Conservation (phyloP, 116 monocot genomes). For the Posidonia oceanica region DNA sequence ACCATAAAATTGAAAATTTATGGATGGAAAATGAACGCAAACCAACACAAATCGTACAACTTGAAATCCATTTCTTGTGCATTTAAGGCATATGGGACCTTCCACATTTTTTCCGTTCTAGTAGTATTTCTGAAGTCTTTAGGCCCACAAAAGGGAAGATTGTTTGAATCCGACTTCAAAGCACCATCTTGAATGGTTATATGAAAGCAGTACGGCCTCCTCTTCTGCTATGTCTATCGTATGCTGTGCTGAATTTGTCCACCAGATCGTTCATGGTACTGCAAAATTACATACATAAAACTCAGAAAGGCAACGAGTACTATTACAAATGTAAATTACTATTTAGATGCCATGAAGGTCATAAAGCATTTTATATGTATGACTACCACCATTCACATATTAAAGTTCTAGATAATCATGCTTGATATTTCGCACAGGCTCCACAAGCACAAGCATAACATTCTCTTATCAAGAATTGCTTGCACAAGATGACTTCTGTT, state of each 20-base stretch:
- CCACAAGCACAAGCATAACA: not conserved
- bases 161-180: not conserved
- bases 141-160: not conserved
- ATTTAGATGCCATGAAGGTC: not conserved
- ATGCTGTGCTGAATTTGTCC: constrained; percentile 71
- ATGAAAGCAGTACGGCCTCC: constrained; percentile 55
- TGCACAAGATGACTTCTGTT: not conserved
- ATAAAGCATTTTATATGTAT: no score
- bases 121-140: not conserved
- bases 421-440: no score
- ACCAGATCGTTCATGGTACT: constrained; percentile 69
- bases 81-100: no score
- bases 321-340: not conserved
- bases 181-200: not conserved
- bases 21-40: no score
- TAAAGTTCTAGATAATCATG: no score
- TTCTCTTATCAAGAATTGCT: not conserved
- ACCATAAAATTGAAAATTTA: no score
- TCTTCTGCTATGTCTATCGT: constrained; percentile 57
- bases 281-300: constrained; percentile 14
- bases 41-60: no score
- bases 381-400: no score
- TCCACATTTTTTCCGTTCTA: no score
- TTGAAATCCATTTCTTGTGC: no score
- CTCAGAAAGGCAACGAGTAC: not conserved